Base-by-base conservation (phyloP, 179 eudicot species). In the Gypsophila paniculata region DNA sequence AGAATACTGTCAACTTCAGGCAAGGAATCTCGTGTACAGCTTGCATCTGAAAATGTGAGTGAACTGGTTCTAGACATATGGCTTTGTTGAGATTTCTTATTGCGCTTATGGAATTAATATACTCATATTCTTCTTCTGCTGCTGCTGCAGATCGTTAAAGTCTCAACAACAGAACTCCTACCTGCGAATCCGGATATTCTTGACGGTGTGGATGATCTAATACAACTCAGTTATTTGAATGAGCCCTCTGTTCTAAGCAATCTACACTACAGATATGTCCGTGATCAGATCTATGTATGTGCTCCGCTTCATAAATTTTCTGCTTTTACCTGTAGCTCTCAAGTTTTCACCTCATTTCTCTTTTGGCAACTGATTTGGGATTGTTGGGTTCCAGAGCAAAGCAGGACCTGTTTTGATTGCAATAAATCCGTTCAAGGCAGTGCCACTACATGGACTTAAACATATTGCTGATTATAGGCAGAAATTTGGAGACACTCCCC, bases 361-460 rank as follows among this genome's bases (percentile, higher is more conserved):
- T 71, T 73, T 65, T 18, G 11, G 14, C 29, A 46, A 12, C 26
- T 64, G 12, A 12, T 13, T 73, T 65, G 44, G 65, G 42, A n/a
- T 73, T 69, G 64, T 8, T 62, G 74, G 52, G 57, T 46, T 74
- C 38, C 73, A 95, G 99, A 92, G 86, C 74, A 92, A 90, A 82
- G 97, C 99, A 22, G 99, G 99, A 25, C 92, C 92, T 66, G 88
- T 91, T 79, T 77, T 94, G 78, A 78, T 94, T 74, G 97, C 99
- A 51, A 79, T 92, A 72, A 95, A 95, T 86, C 99, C 99, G 32
- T 92, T 90, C 79, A 95, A 90, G 88, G 76, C 84, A 70, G 84
- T 95, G 72, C 82, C 82, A 39, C 70, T 89, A 58, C 86, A 84
- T 76, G 99, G 91, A 71, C 82, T 75, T 44, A 87, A 88, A 51